These are phyloP conservation scores for Pseudogymnoascus sp. DNA, from an alignment of 2,329 filamentous ascomycete species.

Conservation along the genomic window DNA sequence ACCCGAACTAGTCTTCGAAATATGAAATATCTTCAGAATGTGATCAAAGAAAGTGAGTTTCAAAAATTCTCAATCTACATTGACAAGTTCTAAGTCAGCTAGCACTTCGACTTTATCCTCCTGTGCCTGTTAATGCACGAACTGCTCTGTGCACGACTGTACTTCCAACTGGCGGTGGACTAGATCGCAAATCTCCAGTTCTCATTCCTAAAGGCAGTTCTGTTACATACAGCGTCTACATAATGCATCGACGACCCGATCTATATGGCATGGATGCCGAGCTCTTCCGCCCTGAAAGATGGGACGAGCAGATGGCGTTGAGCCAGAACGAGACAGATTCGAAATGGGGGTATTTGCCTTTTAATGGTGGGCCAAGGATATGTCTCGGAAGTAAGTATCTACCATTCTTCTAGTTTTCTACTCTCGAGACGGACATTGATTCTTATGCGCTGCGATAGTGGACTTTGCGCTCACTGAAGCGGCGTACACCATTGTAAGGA, in stretches of 20 bases:
- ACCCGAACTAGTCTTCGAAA: constrained; percentile 9
- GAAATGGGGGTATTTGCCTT: constrained; percentile 22
- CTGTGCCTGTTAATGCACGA: constrained; percentile 24
- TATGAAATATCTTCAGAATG: constrained; percentile 13
- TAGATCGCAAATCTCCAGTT: constrained; percentile 22
- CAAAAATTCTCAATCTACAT: not conserved
- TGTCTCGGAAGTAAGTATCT: constrained; percentile 23
- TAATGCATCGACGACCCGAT: constrained; percentile 25
- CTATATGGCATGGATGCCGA: constrained; percentile 28
- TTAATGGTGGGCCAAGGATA: constrained; percentile 21
- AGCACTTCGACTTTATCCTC: constrained; percentile 23
- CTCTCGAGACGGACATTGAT: no score
- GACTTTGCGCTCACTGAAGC: constrained; percentile 24
- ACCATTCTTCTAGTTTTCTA: not conserved
- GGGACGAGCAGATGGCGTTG: constrained; percentile 32
- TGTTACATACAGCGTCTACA: constrained; percentile 23
- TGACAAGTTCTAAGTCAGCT: not conserved
- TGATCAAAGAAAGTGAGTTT: constrained; percentile 16
- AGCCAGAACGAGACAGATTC: constrained; percentile 11
- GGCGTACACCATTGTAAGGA: constrained; percentile 17
- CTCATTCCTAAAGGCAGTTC: constrained; percentile 22
- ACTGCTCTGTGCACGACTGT: constrained; percentile 18
- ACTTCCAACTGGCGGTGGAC: constrained; percentile 27
- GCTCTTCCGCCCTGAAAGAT: constrained; percentile 26
- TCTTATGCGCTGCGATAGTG: constrained; percentile 7